phyloP scores from a whole-genome alignment of 768 basidiomycete genomes.

The Pisolithus sp. region DNA sequence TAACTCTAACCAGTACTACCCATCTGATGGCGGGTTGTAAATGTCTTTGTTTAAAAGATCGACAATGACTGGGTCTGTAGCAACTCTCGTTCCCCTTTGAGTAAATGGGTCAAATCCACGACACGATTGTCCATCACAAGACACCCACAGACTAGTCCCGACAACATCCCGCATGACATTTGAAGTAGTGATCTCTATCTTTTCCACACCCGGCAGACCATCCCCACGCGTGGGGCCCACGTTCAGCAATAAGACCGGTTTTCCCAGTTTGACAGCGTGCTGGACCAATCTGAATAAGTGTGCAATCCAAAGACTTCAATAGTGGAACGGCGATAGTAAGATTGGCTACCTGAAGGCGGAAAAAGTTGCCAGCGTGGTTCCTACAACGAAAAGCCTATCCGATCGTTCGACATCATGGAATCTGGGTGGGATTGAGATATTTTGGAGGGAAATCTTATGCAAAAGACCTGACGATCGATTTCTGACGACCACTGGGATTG shows the following conservation, averaged over 20 bases:
- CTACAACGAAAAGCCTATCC: slow-evolving; percentile 72
- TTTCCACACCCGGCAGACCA: slow-evolving; percentile 56
- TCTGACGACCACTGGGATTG: slow-evolving; percentile 59
- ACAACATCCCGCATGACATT: slow-evolving; percentile 66
- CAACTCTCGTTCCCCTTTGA: slow-evolving; percentile 40
- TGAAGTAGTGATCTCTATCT: slow-evolving; percentile 74
- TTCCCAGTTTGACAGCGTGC: slow-evolving; percentile 66
- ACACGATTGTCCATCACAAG: neutral
- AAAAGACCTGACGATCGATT: slow-evolving; percentile 57
- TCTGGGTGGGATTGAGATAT: slow-evolving; percentile 28
- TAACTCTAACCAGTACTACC: slow-evolving; percentile 19
- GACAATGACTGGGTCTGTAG: slow-evolving; percentile 39
- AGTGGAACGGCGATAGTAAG: neutral
- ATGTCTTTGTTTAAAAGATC: slow-evolving; percentile 56
- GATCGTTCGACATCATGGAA: slow-evolving; percentile 50
- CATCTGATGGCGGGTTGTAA: slow-evolving; percentile 40
- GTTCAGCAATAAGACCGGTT: slow-evolving; percentile 79
- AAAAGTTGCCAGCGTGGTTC: slow-evolving; percentile 90
- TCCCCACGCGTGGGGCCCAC: slow-evolving; percentile 88
- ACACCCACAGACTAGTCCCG: slow-evolving; percentile 51
- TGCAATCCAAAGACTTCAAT: neutral
- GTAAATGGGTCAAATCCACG: slow-evolving; percentile 2
- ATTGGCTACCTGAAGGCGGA: slow-evolving; percentile 70
- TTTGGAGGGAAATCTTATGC: neutral
- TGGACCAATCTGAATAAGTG: slow-evolving; percentile 56